Evolutionary conservation across 139 green algal genomes (phyloP), one percentile per base, ranked within the genome.

Genomic region (Closterium sp.): DNA sequence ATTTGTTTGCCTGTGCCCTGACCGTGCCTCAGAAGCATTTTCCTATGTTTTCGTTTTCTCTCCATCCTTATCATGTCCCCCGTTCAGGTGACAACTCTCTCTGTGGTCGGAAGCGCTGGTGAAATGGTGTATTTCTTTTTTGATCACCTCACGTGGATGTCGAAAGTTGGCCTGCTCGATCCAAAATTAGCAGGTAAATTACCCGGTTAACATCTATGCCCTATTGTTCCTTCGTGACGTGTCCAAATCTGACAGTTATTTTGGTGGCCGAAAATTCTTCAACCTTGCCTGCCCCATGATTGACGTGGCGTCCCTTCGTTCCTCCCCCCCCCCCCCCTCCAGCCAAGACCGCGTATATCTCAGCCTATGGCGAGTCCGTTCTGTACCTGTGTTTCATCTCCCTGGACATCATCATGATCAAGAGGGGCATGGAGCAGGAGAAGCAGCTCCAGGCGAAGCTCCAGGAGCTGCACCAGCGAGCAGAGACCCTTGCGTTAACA

Each of bases 91-190:
- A 33, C 89, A 38, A 28, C 90, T 3, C 89, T 92, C 9, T 33
- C 43, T 16, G 84, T 92, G 21, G 28, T 92, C 8, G 89, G 89
- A 7, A 89, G 87, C 84, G 30, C 38, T 12, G 90, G 90, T 21
- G 90, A 93, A 21, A 93, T 93, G 90, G 34, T 93, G 19, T 93
- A 93, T 31, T 93, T 93, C 33, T 43, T 93, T 10, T 93, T 93
- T 84, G 90, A 93, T 35, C 90, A 93, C 86, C 33, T 93, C 28
- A 84, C 87, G 6, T 93, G 87, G 87, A 88, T 93, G 87, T 92
- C 90, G 8, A 87, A 31, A 32, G 87, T 84, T 16, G 90, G 90
- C 87, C 87, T 93, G 0, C 21, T 93, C 3, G 66, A 93, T 8
- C 16, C 90, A 21, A 66, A 87, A 55, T 3, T 87, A 23, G 90